Base-by-base conservation (phyloP, 2,329 filamentous ascomycete species). In the Graphilbum fragrans region DNA sequence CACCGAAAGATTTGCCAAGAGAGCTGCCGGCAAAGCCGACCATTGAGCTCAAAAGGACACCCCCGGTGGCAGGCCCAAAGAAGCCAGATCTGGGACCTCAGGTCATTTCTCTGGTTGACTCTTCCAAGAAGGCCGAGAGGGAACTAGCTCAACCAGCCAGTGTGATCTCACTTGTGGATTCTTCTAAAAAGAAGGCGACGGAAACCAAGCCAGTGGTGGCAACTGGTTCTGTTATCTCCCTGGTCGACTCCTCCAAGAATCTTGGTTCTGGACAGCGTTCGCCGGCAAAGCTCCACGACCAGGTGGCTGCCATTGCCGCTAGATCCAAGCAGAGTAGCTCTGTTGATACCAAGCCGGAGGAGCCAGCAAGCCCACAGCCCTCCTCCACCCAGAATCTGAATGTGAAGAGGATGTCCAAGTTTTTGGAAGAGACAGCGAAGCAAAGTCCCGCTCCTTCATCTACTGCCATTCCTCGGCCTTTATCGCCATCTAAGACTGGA, bases 301-400 rank as follows among this genome's bases (percentile, higher is more conserved):
- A 58, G 35, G 51, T 52, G 9, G 55, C 58, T 9, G 53, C 55
- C 11, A 39, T 55, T 17, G 51, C 56, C 4, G 52, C 53, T 1
- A 43, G 49, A 42, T 43, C 34, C 21, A 50, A 53, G 23, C 52
- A 52, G n/a, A 38, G 44, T n/a, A 53, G 54, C 33, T 49, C 50
- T 6, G 48, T 45, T 16, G 48, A 54, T 37, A 49, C 58, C 35
- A 58, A 59, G 22, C 57, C 58, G 20, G 47, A 58, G 18, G 59
- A 60, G 22, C 20, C 35, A 0, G 2, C 33, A 1, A 50, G 46
- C 14, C 60, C 66, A 1, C 64, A 67, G 45, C 62, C 71, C 4
- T 54, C 65, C 4, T 76, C 75, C 16, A 75, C 77, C 1, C 67
- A 63, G 44, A 77, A 79, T 50, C 58, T 79, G 18, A 67, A 77